Evolutionary conservation across 2,329 filamentous ascomycete species (phyloP).

Genomic region (Fusarium albosuccineum): DNA sequence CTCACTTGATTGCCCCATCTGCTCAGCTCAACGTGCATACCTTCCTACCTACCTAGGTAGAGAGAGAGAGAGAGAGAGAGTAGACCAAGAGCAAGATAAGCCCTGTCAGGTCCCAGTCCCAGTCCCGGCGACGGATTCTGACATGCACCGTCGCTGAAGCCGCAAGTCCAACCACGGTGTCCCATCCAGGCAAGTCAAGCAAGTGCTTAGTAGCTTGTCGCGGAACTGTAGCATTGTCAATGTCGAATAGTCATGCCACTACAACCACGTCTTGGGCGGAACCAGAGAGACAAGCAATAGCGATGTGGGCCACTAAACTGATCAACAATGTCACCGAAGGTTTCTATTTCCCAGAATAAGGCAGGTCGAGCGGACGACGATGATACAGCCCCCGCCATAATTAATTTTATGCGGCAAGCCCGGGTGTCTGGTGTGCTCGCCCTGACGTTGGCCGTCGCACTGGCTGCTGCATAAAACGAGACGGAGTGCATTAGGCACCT

Average conservation of each 20-base stretch:
- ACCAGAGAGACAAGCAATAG: conserved; percentile 22
- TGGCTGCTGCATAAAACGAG: conserved; percentile 38
- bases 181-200: conserved; percentile 23
- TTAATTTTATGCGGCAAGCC: conserved; percentile 49
- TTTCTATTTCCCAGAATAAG: conserved; percentile 26
- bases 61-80: background rate
- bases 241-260: conserved; percentile 25
- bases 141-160: conserved; percentile 1
- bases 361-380: conserved; percentile 12
- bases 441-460: conserved; percentile 31
- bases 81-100: background rate
- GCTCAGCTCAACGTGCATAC: conserved; percentile 27
- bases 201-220: conserved; percentile 17
- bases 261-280: conserved; percentile 12
- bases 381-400: conserved; percentile 31
- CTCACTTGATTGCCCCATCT: conserved; percentile 4
- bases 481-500: conserved; percentile 43
- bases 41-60: conserved; percentile 21
- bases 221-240: conserved; percentile 11
- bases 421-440: conserved; percentile 24
- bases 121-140: conserved; percentile 3
- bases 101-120: conserved; percentile 9
- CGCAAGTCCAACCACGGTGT: background rate
- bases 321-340: conserved; percentile 25
- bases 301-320: conserved; percentile 27